These are phyloP conservation scores for Tricholoma terreum DNA, from an alignment of 768 basidiomycete genomes.

Conservation along the genomic window DNA sequence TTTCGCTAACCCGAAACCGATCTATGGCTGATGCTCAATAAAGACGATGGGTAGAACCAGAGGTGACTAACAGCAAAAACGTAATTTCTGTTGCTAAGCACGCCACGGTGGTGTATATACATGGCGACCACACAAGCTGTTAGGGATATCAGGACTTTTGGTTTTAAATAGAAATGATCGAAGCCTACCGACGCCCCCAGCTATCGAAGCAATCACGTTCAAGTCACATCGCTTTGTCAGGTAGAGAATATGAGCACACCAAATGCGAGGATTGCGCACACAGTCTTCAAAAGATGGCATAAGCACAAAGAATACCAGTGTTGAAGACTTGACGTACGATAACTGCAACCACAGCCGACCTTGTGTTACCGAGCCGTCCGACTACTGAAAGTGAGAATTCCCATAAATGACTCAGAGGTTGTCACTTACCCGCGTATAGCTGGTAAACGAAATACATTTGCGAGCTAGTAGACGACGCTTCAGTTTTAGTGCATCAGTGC, in stretches of 20 bases:
- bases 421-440: constrained; percentile 30
- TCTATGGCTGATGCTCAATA: constrained; percentile 20
- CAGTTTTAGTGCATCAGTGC: background rate
- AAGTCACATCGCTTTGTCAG: background rate
- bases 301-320: background rate
- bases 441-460: constrained; percentile 45
- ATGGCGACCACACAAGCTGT: constrained; percentile 33
- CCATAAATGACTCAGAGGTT: background rate
- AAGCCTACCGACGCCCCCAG: constrained; percentile 27
- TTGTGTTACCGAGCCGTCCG: constrained; percentile 22
- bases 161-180: background rate
- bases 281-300: constrained; percentile 11
- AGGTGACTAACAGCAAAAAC: constrained; percentile 26
- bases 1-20: constrained; percentile 43
- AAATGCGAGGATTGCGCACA: constrained; percentile 27
- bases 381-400: constrained; percentile 15
- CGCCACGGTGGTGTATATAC: constrained; percentile 30
- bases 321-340: constrained; percentile 21
- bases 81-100: constrained; percentile 27
- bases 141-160: background rate
- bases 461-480: constrained; percentile 26
- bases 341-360: constrained; percentile 24
- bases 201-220: constrained; percentile 8
- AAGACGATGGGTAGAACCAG: background rate
- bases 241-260: constrained; percentile 17